phyloP scores from a whole-genome alignment of 345 rosid species.

The Dipteronia sinensis region DNA sequence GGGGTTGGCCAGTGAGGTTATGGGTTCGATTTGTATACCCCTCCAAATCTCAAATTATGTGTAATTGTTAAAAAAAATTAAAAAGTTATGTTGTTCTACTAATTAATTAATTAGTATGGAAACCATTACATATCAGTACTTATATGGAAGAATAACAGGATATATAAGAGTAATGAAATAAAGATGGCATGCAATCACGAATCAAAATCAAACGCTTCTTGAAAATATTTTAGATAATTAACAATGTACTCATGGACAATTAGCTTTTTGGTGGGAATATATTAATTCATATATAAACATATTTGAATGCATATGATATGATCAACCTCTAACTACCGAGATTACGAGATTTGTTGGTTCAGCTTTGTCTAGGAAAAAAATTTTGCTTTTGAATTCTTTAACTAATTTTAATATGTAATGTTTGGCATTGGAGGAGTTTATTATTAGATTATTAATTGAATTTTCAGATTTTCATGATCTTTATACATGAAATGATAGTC shows the following conservation, averaged over 20 bases:
- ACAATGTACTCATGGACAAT: background rate
- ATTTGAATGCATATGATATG: background rate
- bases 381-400: background rate
- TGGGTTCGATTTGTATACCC: too few species aligned
- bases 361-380: background rate
- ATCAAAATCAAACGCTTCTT: background rate
- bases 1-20: too few species aligned
- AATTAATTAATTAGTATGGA: background rate
- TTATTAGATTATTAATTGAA: background rate
- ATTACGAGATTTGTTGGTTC: slow-evolving; percentile 19
- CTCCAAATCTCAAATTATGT: too few species aligned
- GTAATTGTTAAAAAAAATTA: too few species aligned
- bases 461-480: background rate
- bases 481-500: background rate
- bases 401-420: background rate
- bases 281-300: too few species aligned
- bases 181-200: background rate
- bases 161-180: background rate
- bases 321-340: background rate
- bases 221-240: background rate
- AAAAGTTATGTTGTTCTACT: background rate
- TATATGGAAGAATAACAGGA: background rate
- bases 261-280: too few species aligned
- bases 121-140: background rate
- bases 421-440: background rate